These are phyloP conservation scores for Brassica cretica DNA, from an alignment of 345 rosid species.

Conservation along the genomic window DNA sequence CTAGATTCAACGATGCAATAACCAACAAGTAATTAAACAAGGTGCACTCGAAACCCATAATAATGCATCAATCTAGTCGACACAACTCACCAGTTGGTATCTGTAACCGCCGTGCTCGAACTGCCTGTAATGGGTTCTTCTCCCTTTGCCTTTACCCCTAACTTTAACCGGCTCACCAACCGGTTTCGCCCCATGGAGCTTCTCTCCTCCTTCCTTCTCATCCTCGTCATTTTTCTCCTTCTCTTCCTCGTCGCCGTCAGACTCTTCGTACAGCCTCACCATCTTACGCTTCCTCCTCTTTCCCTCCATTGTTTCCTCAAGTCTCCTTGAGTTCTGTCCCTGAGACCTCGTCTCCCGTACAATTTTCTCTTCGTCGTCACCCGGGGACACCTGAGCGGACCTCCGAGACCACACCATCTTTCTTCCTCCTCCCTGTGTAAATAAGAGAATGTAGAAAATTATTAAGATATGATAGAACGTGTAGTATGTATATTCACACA, in stretches of 20 bases:
- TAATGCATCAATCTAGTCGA: background rate
- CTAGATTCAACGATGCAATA: background rate
- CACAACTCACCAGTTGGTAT: slow-evolving; percentile 71
- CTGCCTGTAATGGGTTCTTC: slow-evolving; percentile 55
- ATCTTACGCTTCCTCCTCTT: slow-evolving; percentile 31
- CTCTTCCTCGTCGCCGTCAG: slow-evolving; percentile 31
- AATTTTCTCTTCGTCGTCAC: background rate
- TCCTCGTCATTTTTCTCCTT: background rate
- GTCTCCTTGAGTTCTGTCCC: slow-evolving; percentile 13
- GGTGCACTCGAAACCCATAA: background rate
- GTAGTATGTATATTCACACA: background rate
- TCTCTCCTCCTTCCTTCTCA: slow-evolving; percentile 36
- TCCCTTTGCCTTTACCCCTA: slow-evolving; percentile 80
- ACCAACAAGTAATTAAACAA: slow-evolving; percentile 6
- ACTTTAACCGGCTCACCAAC: slow-evolving; percentile 58
- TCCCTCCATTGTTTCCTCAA: background rate
- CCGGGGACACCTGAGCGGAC: background rate
- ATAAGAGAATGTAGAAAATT: background rate
- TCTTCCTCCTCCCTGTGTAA: background rate
- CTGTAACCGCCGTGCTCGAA: slow-evolving; percentile 78
- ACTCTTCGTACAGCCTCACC: slow-evolving; percentile 8
- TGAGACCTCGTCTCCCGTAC: slow-evolving; percentile 33
- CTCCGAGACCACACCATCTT: background rate
- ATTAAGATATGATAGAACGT: background rate
- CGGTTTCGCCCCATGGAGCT: slow-evolving; percentile 79